Percentiles rank a stretch among this genome's conserved stretches.
Evolutionary conservation across 208 protist species (phyloP).

Genomic region (Leishmania aethiopica): DNA sequence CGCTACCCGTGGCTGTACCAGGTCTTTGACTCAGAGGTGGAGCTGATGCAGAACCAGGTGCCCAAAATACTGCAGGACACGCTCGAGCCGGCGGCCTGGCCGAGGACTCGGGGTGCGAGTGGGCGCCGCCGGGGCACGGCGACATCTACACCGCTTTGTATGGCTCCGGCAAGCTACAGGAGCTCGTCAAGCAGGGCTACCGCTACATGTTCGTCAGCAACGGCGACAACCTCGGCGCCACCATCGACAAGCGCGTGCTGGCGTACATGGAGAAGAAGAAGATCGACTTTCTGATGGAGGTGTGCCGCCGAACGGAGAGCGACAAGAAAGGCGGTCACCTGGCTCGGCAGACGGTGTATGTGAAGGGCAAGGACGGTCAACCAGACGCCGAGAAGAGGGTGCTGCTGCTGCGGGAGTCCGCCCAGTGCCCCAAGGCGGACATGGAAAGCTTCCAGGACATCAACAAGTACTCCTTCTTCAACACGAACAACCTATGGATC

Average conservation of each 20-base stretch:
- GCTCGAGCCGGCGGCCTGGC: constrained; percentile 66
- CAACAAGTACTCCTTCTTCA: constrained; percentile 98
- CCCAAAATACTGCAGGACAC: constrained; percentile 78
- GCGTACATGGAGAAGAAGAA: constrained; percentile 78
- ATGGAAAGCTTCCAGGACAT: constrained; percentile 97
- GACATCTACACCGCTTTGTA: constrained; percentile 97
- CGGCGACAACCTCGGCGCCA: constrained; percentile 99
- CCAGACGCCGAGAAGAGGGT: constrained; percentile 22
- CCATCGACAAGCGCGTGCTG: constrained; percentile 86
- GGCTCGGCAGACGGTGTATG: constrained; percentile 33
- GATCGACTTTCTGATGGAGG: constrained; percentile 93
- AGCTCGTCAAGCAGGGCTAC: constrained; percentile 86
- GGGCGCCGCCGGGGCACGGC: constrained; percentile 99
- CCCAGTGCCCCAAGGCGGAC: constrained; percentile 89
- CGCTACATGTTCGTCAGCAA: constrained; percentile 99
- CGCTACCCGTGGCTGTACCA: constrained; percentile 56
- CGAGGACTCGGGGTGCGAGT: constrained; percentile 66
- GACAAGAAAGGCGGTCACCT: constrained; percentile 95
- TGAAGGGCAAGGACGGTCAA: constrained; percentile 15
- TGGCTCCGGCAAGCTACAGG: constrained; percentile 88
- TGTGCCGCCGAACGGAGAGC: constrained; percentile 86
- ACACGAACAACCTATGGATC: constrained; percentile 99
- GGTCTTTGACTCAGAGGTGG: constrained; percentile 59
- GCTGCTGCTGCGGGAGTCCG: constrained; percentile 90
- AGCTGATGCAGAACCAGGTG: constrained; percentile 88